These are phyloP conservation scores for Digitaria exilis DNA, from an alignment of 202 grass and related monocot genomes.

Conservation along the genomic window DNA sequence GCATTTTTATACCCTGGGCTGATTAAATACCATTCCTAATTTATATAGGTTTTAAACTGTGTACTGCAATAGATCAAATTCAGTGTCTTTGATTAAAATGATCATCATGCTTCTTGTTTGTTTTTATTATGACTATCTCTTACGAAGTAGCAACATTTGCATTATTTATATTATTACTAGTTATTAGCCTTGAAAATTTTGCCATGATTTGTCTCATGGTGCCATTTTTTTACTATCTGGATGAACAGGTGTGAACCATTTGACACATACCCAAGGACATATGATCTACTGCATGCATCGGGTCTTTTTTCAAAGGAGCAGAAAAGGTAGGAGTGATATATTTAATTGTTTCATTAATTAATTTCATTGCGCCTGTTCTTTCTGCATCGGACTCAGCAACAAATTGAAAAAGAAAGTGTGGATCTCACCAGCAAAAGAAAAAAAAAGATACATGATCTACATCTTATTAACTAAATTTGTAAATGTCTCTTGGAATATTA, in stretches of 20 bases:
- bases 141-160: background rate
- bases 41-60: constrained; percentile 12
- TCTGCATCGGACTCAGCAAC: no score
- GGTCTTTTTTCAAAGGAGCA: constrained; percentile 84
- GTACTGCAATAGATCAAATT: constrained; percentile 14
- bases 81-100: constrained; percentile 15
- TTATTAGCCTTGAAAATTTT: background rate
- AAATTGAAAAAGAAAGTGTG: background rate
- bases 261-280: constrained; percentile 98
- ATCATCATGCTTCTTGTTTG: background rate
- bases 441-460: background rate
- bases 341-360: background rate
- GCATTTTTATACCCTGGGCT: constrained; percentile 6
- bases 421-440: no score
- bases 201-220: constrained; percentile 19
- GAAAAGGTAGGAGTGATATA: constrained; percentile 54
- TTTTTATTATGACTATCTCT: background rate
- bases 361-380: background rate
- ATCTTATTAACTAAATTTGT: background rate
- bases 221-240: constrained; percentile 35
- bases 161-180: background rate
- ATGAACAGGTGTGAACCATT: constrained; percentile 87
- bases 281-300: constrained; percentile 82
- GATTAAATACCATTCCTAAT: background rate
- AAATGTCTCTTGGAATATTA: background rate